Evolutionary conservation across 2,329 filamentous ascomycete species (phyloP).

Genomic region (Tolypocladium endophyticum): DNA sequence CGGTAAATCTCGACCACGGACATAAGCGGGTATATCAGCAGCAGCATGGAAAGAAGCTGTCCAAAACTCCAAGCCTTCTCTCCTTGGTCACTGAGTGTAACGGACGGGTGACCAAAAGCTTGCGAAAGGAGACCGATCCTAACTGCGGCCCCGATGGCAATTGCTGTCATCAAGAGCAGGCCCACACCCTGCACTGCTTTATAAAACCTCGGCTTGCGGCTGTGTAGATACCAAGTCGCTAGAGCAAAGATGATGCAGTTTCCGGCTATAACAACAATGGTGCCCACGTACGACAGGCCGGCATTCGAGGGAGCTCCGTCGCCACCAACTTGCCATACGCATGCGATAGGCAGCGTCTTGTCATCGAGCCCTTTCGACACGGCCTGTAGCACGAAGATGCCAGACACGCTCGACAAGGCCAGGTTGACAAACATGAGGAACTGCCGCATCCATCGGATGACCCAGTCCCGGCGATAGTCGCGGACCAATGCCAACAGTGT

Average conservation of each 20-base stretch:
- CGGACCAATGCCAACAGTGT: slow-evolving; percentile 54
- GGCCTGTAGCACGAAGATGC: slow-evolving; percentile 44
- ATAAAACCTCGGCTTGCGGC: slow-evolving; percentile 41
- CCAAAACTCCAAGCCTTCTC: slow-evolving; percentile 55
- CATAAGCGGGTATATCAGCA: slow-evolving; percentile 49
- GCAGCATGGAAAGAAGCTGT: slow-evolving; percentile 47
- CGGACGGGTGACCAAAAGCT: slow-evolving; percentile 45
- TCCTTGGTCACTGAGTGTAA: slow-evolving; percentile 37
- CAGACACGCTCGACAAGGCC: slow-evolving; percentile 43
- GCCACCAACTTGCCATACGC: slow-evolving; percentile 42
- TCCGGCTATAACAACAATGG: slow-evolving; percentile 48
- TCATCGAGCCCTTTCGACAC: slow-evolving; percentile 40
- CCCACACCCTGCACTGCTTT: slow-evolving; percentile 42
- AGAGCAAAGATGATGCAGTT: slow-evolving; percentile 48
- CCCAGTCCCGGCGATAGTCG: slow-evolving; percentile 57
- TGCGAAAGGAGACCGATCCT: slow-evolving; percentile 48
- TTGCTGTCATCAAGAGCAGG: slow-evolving; percentile 42
- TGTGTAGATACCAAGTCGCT: slow-evolving; percentile 56
- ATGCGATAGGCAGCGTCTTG: slow-evolving; percentile 47
- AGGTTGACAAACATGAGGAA: slow-evolving; percentile 57
- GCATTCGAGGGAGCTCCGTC: slow-evolving; percentile 25
- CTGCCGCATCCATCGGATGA: slow-evolving; percentile 55
- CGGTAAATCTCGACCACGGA: slow-evolving; percentile 48
- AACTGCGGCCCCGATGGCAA: slow-evolving; percentile 47
- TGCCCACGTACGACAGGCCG: slow-evolving; percentile 43